Percentiles rank a stretch among this genome's conserved stretches.
phyloP scores from a whole-genome alignment of 23 red algal genomes.

The Cyanidiococcus yangmingshanensis region DNA sequence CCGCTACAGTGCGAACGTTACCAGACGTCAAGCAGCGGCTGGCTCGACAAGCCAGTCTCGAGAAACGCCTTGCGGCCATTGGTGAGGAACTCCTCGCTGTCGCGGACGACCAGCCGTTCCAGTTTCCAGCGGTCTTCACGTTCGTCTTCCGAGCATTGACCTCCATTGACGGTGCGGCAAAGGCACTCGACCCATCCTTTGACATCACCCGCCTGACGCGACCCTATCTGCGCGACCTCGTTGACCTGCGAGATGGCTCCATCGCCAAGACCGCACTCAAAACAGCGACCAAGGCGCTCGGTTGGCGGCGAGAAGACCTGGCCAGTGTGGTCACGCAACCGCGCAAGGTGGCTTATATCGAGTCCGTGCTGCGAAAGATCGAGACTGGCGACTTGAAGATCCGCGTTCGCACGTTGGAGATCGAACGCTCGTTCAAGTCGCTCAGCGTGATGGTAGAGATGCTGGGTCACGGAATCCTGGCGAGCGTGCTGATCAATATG shows the following conservation, averaged over 20 bases:
- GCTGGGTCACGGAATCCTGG: background rate
- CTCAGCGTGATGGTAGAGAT: conserved; percentile 13
- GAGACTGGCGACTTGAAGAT: conserved; percentile 65
- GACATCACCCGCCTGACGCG: conserved; percentile 67
- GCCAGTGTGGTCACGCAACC: conserved; percentile 48
- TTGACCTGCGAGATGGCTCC: conserved; percentile 79
- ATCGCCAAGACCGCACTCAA: conserved; percentile 52
- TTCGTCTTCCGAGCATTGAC: conserved; percentile 92
- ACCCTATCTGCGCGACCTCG: conserved; percentile 71
- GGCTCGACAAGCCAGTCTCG: conserved; percentile 28
- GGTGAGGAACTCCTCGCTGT: conserved; percentile 69
- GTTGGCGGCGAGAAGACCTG: conserved; percentile 62
- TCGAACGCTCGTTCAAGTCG: conserved; percentile 29
- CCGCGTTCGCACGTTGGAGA: conserved; percentile 61
- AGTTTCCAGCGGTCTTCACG: conserved; percentile 76
- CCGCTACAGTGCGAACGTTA: background rate
- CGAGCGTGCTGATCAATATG: conserved; percentile 2
- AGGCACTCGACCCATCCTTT: conserved; percentile 55
- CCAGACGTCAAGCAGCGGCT: background rate
- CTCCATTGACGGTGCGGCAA: conserved; percentile 71
- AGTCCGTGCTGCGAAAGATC: conserved; percentile 50
- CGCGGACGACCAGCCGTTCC: conserved; percentile 68
- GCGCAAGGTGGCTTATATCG: conserved; percentile 67
- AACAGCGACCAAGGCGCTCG: conserved; percentile 42
- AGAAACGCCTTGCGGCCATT: conserved; percentile 42